Evolutionary conservation across 441 rosid species (phyloP).

Genomic region (Erysimum pusillum): DNA sequence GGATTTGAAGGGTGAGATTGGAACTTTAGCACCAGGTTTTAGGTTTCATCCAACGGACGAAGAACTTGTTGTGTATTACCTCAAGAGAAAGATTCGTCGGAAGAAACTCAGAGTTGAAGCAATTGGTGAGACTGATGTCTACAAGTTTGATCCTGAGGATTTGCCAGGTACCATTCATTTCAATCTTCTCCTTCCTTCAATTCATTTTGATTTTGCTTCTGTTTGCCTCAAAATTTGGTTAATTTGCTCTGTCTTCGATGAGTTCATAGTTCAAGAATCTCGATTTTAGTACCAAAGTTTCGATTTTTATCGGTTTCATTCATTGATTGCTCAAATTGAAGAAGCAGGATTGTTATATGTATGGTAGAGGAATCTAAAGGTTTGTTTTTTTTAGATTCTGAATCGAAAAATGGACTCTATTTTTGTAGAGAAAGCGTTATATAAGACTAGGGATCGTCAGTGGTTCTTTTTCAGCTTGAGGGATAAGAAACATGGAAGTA

Average conservation of each 20-base stretch:
- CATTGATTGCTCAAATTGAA: not conserved
- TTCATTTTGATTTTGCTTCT: not conserved
- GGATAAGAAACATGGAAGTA: slow-evolving; percentile 65
- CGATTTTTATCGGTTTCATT: not conserved
- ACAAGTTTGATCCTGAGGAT: slow-evolving; percentile 94
- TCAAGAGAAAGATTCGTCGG: slow-evolving; percentile 81
- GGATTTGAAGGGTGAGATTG: slow-evolving; percentile 45
- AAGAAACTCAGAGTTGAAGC: slow-evolving; percentile 61
- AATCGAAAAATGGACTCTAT: slow-evolving; percentile 6
- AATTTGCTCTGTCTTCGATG: slow-evolving; percentile 1
- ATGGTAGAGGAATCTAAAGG: not conserved
- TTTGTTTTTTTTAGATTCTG: not conserved
- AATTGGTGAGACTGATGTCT: slow-evolving; percentile 80
- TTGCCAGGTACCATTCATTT: slow-evolving; percentile 66
- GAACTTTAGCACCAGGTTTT: slow-evolving; percentile 85
- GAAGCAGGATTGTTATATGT: not conserved
- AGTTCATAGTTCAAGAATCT: slow-evolving; percentile 2
- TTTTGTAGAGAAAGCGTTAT: slow-evolving; percentile 63
- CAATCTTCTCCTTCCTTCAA: not conserved
- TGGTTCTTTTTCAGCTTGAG: slow-evolving; percentile 90
- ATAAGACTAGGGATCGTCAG: slow-evolving; percentile 90
- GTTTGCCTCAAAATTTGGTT: not conserved
- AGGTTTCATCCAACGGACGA: slow-evolving; percentile 94
- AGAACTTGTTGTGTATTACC: slow-evolving; percentile 75
- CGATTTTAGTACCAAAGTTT: not conserved